These are phyloP conservation scores for Rubia tinctorum DNA, from an alignment of 305 asterid genomes.

Conservation along the genomic window DNA sequence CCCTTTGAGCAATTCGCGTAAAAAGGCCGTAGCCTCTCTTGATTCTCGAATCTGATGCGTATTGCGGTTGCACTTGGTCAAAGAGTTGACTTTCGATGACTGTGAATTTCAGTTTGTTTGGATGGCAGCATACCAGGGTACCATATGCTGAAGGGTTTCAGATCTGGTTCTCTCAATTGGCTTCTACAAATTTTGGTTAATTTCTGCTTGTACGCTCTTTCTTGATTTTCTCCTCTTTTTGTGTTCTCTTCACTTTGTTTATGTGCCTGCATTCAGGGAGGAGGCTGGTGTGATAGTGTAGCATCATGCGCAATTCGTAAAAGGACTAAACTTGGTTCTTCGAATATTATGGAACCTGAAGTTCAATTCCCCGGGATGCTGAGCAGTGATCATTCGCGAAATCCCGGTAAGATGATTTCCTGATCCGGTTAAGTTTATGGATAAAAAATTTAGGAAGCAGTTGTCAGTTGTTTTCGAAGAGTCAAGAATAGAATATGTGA, in stretches of 20 bases:
- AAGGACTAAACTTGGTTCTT: slow-evolving; percentile 63
- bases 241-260: background rate
- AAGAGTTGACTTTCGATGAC: background rate
- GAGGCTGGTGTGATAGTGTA: slow-evolving; percentile 38
- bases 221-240: background rate
- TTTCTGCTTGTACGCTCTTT: slow-evolving; percentile 2
- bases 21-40: slow-evolving; percentile 24
- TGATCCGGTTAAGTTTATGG: background rate
- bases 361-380: slow-evolving; percentile 70
- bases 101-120: slow-evolving; percentile 68
- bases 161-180: slow-evolving; percentile 79
- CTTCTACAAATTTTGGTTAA: slow-evolving; percentile 83
- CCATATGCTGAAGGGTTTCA: slow-evolving; percentile 71
- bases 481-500: background rate
- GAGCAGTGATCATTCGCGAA: slow-evolving; percentile 61
- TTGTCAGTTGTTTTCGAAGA: background rate
- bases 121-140: slow-evolving; percentile 92
- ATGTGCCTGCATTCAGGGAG: too few relatives aligned
- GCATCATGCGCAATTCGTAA: slow-evolving; percentile 58
- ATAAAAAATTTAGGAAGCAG: background rate
- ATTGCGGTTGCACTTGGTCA: slow-evolving; percentile 2
- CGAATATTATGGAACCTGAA: slow-evolving; percentile 57
- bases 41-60: background rate
- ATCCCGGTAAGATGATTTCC: slow-evolving; percentile 55
- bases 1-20: slow-evolving; percentile 45